phyloP scores from a whole-genome alignment of 2,329 filamentous ascomycete species.

The Boeremia lycopersici region DNA sequence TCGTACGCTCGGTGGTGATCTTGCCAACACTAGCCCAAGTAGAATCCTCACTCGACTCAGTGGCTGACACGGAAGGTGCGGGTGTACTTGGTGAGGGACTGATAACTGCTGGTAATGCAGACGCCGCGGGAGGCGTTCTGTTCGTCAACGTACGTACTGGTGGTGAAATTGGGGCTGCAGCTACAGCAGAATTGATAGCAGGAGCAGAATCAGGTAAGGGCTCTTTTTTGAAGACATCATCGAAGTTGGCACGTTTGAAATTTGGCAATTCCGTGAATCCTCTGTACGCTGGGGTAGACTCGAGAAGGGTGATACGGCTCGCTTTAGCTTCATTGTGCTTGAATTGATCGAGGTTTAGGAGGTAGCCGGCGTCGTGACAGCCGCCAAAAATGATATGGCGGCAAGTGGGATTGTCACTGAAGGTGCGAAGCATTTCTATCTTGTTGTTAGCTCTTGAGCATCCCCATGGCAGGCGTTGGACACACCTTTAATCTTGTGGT shows the following conservation, averaged over 20 bases:
- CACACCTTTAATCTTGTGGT: conserved; percentile 54
- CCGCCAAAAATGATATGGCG: conserved; percentile 56
- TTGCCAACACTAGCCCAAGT: conserved; percentile 52
- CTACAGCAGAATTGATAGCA: conserved; percentile 12
- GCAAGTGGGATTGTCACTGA: conserved; percentile 54
- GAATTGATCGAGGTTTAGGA: conserved; percentile 54
- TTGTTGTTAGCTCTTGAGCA: conserved; percentile 12
- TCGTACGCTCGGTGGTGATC: conserved; percentile 27
- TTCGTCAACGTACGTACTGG: conserved; percentile 22
- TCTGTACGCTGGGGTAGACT: conserved; percentile 50
- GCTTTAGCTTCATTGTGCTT: conserved; percentile 48
- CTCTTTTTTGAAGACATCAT: conserved; percentile 50
- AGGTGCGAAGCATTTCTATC: conserved; percentile 53
- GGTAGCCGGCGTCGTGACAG: conserved; percentile 55
- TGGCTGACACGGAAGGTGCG: conserved; percentile 23
- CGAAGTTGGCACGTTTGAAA: conserved; percentile 48
- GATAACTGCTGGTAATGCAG: conserved; percentile 18
- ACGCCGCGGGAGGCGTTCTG: conserved; percentile 17
- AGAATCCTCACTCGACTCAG: conserved; percentile 24
- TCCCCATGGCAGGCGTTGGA: not conserved
- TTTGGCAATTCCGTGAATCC: conserved; percentile 51
- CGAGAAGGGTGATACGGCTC: conserved; percentile 53
- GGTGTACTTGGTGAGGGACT: conserved; percentile 30
- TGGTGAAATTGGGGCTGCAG: conserved; percentile 4
- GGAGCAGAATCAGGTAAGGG: conserved; percentile 45